Conservation (phyloP, 2,329 filamentous ascomycete genomes). For the Monosporascus sp. region DNA sequence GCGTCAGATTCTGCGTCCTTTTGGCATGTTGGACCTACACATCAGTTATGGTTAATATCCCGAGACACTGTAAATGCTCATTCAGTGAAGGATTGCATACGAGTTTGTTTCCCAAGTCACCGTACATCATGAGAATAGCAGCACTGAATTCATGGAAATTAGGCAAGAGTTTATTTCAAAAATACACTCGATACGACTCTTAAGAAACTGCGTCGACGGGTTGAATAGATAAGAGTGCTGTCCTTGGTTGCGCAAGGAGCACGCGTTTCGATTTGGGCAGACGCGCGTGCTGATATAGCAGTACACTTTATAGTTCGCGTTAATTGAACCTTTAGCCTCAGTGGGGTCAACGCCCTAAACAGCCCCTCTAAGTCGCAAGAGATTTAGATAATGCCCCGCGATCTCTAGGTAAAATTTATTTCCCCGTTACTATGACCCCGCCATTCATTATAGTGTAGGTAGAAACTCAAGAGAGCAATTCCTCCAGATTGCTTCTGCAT, state of each 20-base stretch:
- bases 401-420: not conserved
- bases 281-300: not conserved
- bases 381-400: not conserved
- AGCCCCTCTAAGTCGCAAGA: not conserved
- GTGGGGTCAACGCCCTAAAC: not conserved
- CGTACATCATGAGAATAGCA: slow-evolving; percentile 60
- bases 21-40: slow-evolving; percentile 88
- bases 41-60: slow-evolving; percentile 9
- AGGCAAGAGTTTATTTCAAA: not conserved
- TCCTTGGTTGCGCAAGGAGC: not conserved
- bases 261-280: not conserved
- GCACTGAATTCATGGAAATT: not conserved
- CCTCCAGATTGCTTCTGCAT: not conserved
- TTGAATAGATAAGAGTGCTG: not conserved
- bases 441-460: not conserved
- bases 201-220: not conserved
- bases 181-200: not conserved
- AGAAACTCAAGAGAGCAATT: no score
- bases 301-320: not conserved
- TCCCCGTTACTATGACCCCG: not conserved
- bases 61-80: slow-evolving; percentile 1
- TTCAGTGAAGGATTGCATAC: slow-evolving; percentile 38
- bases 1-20: slow-evolving; percentile 77
- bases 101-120: slow-evolving; percentile 80
- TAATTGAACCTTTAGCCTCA: not conserved